Conservation (phyloP, 2,329 filamentous ascomycete species). For the Clarireedia monteithiana region DNA sequence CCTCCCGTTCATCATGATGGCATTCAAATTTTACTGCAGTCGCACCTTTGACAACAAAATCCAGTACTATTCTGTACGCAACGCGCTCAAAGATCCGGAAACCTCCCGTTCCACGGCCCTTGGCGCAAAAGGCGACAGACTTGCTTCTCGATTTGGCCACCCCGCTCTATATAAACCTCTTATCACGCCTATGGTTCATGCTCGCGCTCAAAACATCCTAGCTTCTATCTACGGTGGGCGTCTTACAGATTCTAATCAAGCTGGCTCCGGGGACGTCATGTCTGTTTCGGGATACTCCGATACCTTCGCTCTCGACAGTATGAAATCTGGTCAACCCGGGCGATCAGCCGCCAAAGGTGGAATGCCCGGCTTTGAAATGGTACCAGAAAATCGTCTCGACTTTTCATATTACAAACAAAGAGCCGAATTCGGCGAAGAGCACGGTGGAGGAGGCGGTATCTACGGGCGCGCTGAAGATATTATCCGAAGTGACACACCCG, state of each 20-base stretch:
- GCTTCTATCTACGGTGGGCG: conserved; percentile 81
- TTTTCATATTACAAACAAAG: conserved; percentile 88
- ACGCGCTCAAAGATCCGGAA: conserved; percentile 42
- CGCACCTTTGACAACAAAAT: conserved; percentile 69
- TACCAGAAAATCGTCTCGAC: conserved; percentile 80
- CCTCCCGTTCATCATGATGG: conserved; percentile 68
- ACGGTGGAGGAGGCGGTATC: conserved; percentile 63
- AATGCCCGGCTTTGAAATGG: conserved; percentile 77
- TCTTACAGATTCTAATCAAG: conserved; percentile 57
- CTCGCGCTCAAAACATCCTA: conserved; percentile 79
- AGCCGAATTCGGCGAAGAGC: conserved; percentile 77
- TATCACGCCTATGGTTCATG: conserved; percentile 91
- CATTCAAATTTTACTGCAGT: conserved; percentile 82
- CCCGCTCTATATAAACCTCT: conserved; percentile 83
- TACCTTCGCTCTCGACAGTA: conserved; percentile 71
- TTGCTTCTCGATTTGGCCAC: conserved; percentile 77
- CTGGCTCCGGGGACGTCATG: conserved; percentile 45
- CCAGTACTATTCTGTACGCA: conserved; percentile 68
- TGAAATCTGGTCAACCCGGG: conserved; percentile 48
- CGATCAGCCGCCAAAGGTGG: conserved; percentile 14
- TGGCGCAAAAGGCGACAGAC: conserved; percentile 54
- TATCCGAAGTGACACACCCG: conserved; percentile 30
- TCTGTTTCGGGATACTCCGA: conserved; percentile 72
- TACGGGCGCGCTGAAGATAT: conserved; percentile 54
- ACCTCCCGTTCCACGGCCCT: conserved; percentile 39